A percentile compares a stretch with the other conserved stretches of the same genome.
Conservation (phyloP, 2,329 filamentous ascomycete species). For the Monosporascus ibericus region DNA sequence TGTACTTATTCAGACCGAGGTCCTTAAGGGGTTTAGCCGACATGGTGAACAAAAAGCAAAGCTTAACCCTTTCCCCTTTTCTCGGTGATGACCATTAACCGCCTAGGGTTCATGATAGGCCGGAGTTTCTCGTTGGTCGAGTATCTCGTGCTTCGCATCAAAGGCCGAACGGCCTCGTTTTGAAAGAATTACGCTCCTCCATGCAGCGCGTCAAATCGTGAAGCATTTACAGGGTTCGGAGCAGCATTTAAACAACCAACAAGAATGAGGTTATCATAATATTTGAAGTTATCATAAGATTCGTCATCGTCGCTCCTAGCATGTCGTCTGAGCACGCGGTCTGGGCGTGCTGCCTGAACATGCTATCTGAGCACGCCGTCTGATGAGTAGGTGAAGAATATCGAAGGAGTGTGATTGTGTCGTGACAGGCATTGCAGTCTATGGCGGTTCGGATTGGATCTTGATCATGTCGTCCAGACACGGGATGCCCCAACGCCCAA, state of each 20-base stretch:
- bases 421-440: conserved; percentile 15
- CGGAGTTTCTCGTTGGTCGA: conserved; percentile 21
- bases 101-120: conserved; percentile 27
- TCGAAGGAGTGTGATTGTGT: conserved; percentile 17
- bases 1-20: conserved; percentile 23
- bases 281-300: conserved; percentile 23
- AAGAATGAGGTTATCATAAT: conserved; percentile 24
- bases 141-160: conserved; percentile 25
- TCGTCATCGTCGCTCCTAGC: conserved; percentile 31
- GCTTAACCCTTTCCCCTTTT: conserved; percentile 6
- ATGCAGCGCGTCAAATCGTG: conserved; percentile 27
- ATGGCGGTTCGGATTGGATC: conserved; percentile 11
- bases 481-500: conserved; percentile 16
- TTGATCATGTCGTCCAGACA: conserved; percentile 12
- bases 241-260: conserved; percentile 27
- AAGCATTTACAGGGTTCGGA: conserved; percentile 28
- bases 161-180: conserved; percentile 11
- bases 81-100: conserved; percentile 28
- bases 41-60: conserved; percentile 23
- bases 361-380: too few relatives aligned
- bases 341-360: too few relatives aligned
- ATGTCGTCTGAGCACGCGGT: conserved; percentile 22
- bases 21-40: conserved; percentile 15
- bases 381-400: conserved; percentile 22
- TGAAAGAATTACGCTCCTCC: conserved; percentile 26